Evolutionary conservation across 169 alveolate genomes (phyloP).

Genomic region (Fabrea salina): DNA sequence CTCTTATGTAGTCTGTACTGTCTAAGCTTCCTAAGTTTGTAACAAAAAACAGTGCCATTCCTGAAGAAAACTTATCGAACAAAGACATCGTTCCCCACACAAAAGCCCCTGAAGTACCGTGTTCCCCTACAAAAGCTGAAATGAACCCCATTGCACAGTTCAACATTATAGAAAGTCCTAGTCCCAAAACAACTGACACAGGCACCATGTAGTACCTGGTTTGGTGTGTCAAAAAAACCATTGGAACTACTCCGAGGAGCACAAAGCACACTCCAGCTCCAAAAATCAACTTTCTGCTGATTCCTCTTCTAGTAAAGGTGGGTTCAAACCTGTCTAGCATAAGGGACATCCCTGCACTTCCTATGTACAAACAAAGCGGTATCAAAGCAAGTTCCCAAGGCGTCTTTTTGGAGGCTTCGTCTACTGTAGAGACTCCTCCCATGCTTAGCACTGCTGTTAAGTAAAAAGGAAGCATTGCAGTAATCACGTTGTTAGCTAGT

Average conservation of each 20-base stretch:
- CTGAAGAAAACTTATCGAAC: conserved; percentile 30
- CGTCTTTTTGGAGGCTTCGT: conserved; percentile 35
- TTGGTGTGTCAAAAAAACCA: neutral
- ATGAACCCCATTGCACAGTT: conserved; percentile 3
- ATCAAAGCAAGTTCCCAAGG: conserved; percentile 60
- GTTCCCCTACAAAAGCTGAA: conserved; percentile 22
- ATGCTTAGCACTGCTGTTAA: conserved; percentile 45
- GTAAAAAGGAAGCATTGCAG: conserved; percentile 64
- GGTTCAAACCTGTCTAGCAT: conserved; percentile 19
- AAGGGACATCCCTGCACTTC: conserved; percentile 33
- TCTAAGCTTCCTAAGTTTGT: conserved; percentile 14
- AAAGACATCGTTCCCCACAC: conserved; percentile 24
- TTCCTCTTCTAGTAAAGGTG: neutral
- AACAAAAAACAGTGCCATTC: neutral
- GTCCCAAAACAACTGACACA: neutral
- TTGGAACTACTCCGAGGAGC: neutral
- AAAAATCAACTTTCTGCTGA: conserved; percentile 38
- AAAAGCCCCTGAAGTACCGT: conserved; percentile 28
- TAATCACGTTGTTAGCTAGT: conserved; percentile 56
- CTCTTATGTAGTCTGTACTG: neutral
- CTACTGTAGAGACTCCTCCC: conserved; percentile 40
- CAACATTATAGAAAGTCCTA: neutral
- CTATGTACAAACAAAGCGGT: conserved; percentile 59
- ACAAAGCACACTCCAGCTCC: conserved; percentile 35
- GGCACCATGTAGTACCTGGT: neutral